Base-by-base conservation (phyloP, 2,329 filamentous ascomycete genomes). In the Colletotrichum cereale region DNA sequence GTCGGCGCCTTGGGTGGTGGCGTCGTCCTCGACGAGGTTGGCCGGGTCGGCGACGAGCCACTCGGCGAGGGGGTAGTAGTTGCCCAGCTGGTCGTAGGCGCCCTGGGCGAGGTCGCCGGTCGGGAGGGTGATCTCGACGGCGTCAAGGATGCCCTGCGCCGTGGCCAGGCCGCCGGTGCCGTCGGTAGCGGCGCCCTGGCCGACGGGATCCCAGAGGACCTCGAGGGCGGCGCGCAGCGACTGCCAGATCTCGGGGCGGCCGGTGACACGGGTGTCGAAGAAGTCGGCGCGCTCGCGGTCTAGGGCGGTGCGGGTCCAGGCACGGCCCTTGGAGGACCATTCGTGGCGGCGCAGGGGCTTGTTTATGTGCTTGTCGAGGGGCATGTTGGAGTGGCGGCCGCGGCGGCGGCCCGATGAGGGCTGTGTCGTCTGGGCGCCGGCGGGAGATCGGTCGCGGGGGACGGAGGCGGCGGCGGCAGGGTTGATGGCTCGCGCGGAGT, bases 201-300 rank as follows among this genome's bases (percentile, higher is more conserved):
- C 73, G 31, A 88, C 86, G 0, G 86, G 84, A 14, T 86, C 86
- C 83, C 92, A 92, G 73, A 97, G 80, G 8, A 93, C 83, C 72
- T 92, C 88, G 24, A 94, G 85, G 0, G 91, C 92, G 1, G 90
- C 84, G 56, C 87, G 87, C 18, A 98, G 81, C 0, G 93, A 91
- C 75, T 89, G 89, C 96, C 96, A 98, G 34, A 96, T 88, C 80
- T 97, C 93, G 5, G 87, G 77, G 5, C 90, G 87, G 2, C 94
- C 94, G 0, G 92, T 93, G 21, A 97, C 93, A 57, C 94, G 86
- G 1, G 95, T 98, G 73, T 98, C 95, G 81, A 97, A 98, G 85
- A 97, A 98, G 73, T 94, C 94, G 60, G 83, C 84, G 60, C 96
- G 89, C 82, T 97, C 93, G 40, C 86, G 86, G 70, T 90, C 88